phyloP scores from a whole-genome alignment of 2,329 filamentous ascomycete species.

The Exophiala aquamarina region DNA sequence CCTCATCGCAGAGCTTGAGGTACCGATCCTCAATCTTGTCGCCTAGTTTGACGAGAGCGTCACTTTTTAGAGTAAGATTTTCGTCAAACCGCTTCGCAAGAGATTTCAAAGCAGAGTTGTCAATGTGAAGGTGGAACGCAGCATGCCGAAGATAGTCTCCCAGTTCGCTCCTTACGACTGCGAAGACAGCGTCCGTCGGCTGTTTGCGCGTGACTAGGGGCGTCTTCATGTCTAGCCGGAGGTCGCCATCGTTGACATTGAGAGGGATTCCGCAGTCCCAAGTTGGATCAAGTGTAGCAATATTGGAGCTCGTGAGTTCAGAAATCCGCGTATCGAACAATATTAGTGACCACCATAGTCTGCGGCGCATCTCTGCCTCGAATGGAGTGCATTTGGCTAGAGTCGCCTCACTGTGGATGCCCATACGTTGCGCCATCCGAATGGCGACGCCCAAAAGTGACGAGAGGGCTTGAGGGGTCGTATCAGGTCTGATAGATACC shows the following conservation, averaged over 20 bases:
- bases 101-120: constrained; percentile 39
- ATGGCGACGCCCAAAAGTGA: constrained; percentile 42
- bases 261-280: constrained; percentile 45
- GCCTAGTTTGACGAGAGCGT: constrained; percentile 37
- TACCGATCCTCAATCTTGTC: constrained; percentile 48
- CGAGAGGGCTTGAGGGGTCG: constrained; percentile 42
- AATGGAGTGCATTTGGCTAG: constrained; percentile 52
- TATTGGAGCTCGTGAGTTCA: constrained; percentile 29
- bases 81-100: constrained; percentile 29
- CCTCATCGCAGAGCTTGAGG: constrained; percentile 41
- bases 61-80: constrained; percentile 25
- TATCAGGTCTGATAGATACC: constrained; percentile 9
- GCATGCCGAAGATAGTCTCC: constrained; percentile 44
- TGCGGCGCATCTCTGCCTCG: constrained; percentile 38
- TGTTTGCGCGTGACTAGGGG: constrained; percentile 29
- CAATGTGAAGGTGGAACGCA: constrained; percentile 47
- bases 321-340: constrained; percentile 46
- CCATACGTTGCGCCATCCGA: constrained; percentile 37
- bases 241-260: constrained; percentile 46
- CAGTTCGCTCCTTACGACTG: constrained; percentile 63
- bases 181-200: constrained; percentile 51
- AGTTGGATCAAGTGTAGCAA: constrained; percentile 19
- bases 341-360: constrained; percentile 37
- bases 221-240: constrained; percentile 39
- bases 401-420: constrained; percentile 44